These are phyloP conservation scores for Picocystis salinarum DNA, from an alignment of 139 green algal species.

Conservation along the genomic window DNA sequence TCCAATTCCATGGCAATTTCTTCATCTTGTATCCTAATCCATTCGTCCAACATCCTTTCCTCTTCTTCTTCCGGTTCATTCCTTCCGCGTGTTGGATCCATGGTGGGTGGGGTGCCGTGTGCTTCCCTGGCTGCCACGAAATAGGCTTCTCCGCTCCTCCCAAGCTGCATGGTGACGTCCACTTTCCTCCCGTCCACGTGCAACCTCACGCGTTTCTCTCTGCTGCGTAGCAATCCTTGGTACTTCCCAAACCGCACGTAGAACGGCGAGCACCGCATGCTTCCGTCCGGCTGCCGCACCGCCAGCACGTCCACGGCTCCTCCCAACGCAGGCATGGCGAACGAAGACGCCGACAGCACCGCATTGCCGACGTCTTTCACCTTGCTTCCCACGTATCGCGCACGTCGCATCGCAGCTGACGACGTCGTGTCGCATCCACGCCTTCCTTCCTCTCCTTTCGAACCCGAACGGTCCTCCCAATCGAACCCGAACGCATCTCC, in stretches of 20 bases:
- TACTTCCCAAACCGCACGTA: conserved; percentile 93
- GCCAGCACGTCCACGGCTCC: conserved; percentile 81
- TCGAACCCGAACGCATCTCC: too few relatives aligned
- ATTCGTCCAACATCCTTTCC: conserved; percentile 12
- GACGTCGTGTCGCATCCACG: too few relatives aligned
- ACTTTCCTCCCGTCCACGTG: conserved; percentile 33
- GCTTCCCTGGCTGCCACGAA: conserved; percentile 25
- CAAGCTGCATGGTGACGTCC: conserved; percentile 47
- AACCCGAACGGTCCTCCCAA: too few relatives aligned
- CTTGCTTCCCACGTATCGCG: too few relatives aligned
- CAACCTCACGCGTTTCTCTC: conserved; percentile 46
- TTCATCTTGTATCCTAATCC: conserved; percentile 9
- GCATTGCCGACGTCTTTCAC: neutral
- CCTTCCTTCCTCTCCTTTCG: too few relatives aligned
- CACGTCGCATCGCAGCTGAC: too few relatives aligned
- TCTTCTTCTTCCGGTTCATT: too few relatives aligned
- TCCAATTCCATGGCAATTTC: conserved; percentile 15
- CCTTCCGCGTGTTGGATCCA: too few relatives aligned
- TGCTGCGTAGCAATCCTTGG: conserved; percentile 43
- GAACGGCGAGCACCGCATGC: conserved; percentile 59
- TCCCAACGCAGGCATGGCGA: conserved; percentile 15
- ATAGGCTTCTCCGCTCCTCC: conserved; percentile 53
- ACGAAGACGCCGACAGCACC: neutral
- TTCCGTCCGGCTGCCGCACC: conserved; percentile 63
- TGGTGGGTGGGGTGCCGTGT: conserved; percentile 2